Base-by-base conservation (phyloP, 352 stramenopile species). In the Phytopythium sindhum region DNA sequence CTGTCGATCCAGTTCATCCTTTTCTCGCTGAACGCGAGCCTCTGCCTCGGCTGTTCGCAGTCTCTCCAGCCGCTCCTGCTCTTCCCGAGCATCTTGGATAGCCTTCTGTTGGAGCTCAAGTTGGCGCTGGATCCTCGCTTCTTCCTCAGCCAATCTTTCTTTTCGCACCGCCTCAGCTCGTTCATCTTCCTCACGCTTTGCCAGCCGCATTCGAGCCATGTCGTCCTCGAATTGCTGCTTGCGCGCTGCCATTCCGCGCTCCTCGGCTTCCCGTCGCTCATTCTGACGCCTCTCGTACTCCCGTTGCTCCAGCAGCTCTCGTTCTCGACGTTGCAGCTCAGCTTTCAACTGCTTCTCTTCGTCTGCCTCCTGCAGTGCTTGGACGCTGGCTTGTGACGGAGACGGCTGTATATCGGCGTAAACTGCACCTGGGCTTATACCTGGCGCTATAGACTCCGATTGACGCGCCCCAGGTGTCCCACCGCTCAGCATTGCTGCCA, bases 151-250 rank as follows among this genome's bases (percentile, higher is more conserved):
- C 17, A 70, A 51, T 5, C 47, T 72, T 4, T 17, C 50, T 19
- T 71, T 72, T 33, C 70, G 67, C 44, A 74, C 55, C 10, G 67
- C 60, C 23, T 79, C 64, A 0, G 69, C 17, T 4, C 66, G 63
- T 28, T 83, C 65, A 41, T 83, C 74, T 10, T 84, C 75, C 42
- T 85, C 74, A 10, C 74, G 55, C 2, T 67, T 61, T 14, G 73
- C 65, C 39, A 73, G 61, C 4, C 78, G 74, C 51, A 78, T 66
- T 2, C 57, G 70, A 39, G 66, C 63, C 39, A 88, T 55, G 14
- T 86, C 72, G 26, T 83, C 72, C 26, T 89, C 72, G 53, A 86
- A 86, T 48, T 70, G 59, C 11, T 64, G 61, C 3, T 74, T 67
- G 29, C 78, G 67, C 19, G 74, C 69, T 21, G 69, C 66, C 21